Conservation (phyloP, 2,329 filamentous ascomycete genomes). For the Reticulascus tulasneorum region DNA sequence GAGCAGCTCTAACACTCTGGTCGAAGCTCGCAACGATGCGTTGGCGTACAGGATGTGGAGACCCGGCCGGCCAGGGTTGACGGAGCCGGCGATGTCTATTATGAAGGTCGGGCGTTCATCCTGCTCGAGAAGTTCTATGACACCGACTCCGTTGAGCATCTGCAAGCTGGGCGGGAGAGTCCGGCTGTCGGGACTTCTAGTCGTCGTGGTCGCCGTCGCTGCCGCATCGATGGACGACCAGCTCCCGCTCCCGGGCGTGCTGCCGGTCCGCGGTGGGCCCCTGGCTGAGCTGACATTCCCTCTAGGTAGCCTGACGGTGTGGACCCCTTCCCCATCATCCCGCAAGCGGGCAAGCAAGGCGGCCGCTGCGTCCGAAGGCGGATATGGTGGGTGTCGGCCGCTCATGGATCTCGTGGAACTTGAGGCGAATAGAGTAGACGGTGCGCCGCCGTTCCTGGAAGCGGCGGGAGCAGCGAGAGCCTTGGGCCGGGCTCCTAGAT, state of each 20-base stretch:
- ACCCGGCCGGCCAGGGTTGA: conserved; percentile 48
- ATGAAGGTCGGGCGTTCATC: conserved; percentile 75
- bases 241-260: conserved; percentile 48
- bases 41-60: conserved; percentile 68
- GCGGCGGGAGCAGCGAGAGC: conserved; percentile 15
- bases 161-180: conserved; percentile 45
- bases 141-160: conserved; percentile 60
- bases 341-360: conserved; percentile 44
- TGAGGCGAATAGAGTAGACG: conserved; percentile 49
- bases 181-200: conserved; percentile 45
- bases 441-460: conserved; percentile 31
- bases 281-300: conserved; percentile 43
- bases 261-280: conserved; percentile 44
- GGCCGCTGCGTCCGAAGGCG: conserved; percentile 35
- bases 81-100: conserved; percentile 59
- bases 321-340: conserved; percentile 43
- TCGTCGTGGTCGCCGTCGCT: conserved; percentile 29
- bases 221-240: conserved; percentile 50
- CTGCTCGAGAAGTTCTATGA: conserved; percentile 70
- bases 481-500: conserved; percentile 31
- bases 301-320: conserved; percentile 51
- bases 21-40: conserved; percentile 55
- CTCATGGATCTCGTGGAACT: conserved; percentile 29
- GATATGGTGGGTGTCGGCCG: conserved; percentile 32
- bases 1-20: conserved; percentile 53